Conservation (phyloP, 805 yeast genomes). For the Cyberlindnera xylosilytica region DNA sequence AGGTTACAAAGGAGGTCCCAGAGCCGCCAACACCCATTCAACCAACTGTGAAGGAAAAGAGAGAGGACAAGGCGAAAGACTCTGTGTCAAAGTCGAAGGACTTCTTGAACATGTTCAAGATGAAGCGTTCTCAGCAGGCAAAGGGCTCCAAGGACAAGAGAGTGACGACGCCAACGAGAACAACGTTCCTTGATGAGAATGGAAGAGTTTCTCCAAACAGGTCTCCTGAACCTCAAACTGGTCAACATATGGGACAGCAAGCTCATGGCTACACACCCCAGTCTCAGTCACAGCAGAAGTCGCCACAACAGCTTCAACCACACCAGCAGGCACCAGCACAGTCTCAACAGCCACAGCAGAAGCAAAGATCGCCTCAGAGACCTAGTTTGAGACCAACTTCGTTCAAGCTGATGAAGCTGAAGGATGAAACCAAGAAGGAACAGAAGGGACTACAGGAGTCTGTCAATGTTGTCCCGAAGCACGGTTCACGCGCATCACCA, state of each 20-base stretch:
- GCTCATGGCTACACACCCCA: constrained; percentile 1
- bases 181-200: constrained; percentile 16
- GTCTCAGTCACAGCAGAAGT: no score
- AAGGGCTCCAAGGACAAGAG: constrained; percentile 15
- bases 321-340: constrained; percentile 2
- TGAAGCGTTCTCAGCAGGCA: constrained; percentile 23
- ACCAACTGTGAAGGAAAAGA: constrained; percentile 8
- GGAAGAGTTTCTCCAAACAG: not conserved
- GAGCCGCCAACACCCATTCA: constrained; percentile 12
- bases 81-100: constrained; percentile 23
- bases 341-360: not conserved
- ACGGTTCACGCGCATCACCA: not conserved
- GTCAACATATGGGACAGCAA: not conserved
- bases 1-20: constrained; percentile 4
- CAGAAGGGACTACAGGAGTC: constrained; percentile 20
- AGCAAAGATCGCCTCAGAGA: constrained; percentile 16
- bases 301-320: constrained; percentile 1
- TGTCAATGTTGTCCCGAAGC: constrained; percentile 16
- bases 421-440: constrained; percentile 3
- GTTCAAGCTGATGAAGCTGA: constrained; percentile 12
- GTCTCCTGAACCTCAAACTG: not conserved
- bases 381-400: constrained; percentile 16
- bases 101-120: constrained; percentile 26
- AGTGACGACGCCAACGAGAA: constrained; percentile 8
- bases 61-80: constrained; percentile 14